Conservation (phyloP, 768 basidiomycete genomes). For the Amanita phalloides region DNA sequence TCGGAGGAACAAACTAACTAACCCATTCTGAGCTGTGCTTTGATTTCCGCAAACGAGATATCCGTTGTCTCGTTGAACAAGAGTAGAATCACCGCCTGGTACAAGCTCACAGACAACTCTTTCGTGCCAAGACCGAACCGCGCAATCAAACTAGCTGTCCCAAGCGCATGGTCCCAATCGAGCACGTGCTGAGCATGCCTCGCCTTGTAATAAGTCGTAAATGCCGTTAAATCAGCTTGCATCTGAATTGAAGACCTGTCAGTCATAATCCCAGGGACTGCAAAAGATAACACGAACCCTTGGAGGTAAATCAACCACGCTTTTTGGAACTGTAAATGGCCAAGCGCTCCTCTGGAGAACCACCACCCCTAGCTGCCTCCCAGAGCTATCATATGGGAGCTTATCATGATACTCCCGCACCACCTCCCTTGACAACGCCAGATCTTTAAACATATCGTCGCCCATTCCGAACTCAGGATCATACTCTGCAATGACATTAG, state of each 20-base stretch:
- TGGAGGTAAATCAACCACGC: conserved; percentile 41
- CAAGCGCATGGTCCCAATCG: conserved; percentile 81
- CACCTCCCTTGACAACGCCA: conserved; percentile 65
- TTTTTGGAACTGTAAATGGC: conserved; percentile 59
- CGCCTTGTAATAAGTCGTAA: conserved; percentile 59
- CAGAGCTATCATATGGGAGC: conserved; percentile 23
- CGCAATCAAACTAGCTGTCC: conserved; percentile 67
- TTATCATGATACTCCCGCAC: conserved; percentile 55
- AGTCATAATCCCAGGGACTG: conserved; percentile 6
- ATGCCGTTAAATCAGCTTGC: conserved; percentile 56
- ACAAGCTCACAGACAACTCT: conserved; percentile 85
- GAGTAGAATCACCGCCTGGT: conserved; percentile 79
- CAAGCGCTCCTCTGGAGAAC: conserved; percentile 84
- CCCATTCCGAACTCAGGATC: conserved; percentile 94
- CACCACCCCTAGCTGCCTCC: conserved; percentile 56
- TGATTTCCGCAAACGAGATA: conserved; percentile 57
- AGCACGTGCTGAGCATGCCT: conserved; percentile 72
- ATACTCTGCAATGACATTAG: conserved; percentile 45
- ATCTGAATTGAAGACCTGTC: conserved; percentile 37
- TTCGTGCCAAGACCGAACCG: conserved; percentile 61
- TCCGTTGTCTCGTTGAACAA: conserved; percentile 69
- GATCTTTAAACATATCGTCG: conserved; percentile 92
- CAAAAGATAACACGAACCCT: conserved; percentile 20
- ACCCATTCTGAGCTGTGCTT: conserved; percentile 65
- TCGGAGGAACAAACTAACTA: conserved; percentile 16